A percentile compares a stretch with the other conserved stretches of the same genome.
phyloP scores from a whole-genome alignment of 1,284 basidiomycete genomes.

The Irpex sp. region DNA sequence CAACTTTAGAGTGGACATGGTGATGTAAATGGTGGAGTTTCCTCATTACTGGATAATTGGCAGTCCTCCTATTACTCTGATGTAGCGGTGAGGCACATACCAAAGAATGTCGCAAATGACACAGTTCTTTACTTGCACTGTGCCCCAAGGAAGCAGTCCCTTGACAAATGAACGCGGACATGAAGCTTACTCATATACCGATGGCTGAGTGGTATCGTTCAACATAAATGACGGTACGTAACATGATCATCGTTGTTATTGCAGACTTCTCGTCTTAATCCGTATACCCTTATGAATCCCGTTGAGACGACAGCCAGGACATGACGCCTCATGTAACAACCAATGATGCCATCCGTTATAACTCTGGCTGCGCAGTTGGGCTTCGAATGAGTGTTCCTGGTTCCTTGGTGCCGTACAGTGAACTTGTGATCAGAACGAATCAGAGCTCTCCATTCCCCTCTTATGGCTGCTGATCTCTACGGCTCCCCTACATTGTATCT shows the following conservation, averaged over 20 bases:
- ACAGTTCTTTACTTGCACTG: not conserved
- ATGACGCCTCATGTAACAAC: not conserved
- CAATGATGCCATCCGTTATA: not conserved
- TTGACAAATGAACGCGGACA: not conserved
- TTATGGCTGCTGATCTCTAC: not conserved
- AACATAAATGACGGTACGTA: not conserved
- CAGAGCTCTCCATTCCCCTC: not conserved
- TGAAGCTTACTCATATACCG: not conserved
- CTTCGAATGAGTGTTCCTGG: not conserved
- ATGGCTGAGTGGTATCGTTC: not conserved
- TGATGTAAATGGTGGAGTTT: not conserved
- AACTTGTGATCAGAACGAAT: not conserved
- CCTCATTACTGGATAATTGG: not conserved
- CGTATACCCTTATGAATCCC: not conserved
- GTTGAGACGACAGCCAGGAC: not conserved
- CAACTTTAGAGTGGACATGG: constrained; percentile 25
- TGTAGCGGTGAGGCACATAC: not conserved
- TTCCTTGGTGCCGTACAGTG: not conserved
- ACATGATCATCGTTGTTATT: not conserved
- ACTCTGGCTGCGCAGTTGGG: not conserved
- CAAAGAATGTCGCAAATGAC: not conserved
- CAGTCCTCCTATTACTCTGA: not conserved
- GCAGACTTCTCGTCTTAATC: not conserved
- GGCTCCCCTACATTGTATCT: not conserved
- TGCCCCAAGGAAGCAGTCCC: not conserved